A percentile compares a stretch with the other conserved stretches of the same genome.
These are phyloP conservation scores for Aureobasidium sp. DNA, from an alignment of 2,329 filamentous ascomycete genomes.

Conservation along the genomic window DNA sequence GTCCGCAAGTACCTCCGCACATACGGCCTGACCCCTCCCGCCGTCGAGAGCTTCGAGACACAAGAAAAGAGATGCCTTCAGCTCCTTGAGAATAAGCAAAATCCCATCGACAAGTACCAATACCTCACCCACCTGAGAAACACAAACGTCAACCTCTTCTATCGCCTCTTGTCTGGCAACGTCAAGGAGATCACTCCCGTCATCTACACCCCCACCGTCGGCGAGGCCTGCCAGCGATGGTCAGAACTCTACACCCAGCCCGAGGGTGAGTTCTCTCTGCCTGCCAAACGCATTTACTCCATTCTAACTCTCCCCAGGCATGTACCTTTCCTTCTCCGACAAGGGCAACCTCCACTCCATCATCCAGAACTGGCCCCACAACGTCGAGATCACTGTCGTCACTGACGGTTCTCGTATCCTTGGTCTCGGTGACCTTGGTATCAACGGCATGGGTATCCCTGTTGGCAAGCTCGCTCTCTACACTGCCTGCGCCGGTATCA, in stretches of 20 bases:
- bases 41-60: conserved; percentile 41
- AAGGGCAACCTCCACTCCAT: conserved; percentile 82
- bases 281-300: neutral
- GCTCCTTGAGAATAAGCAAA: conserved; percentile 62
- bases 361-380: conserved; percentile 86
- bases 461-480: conserved; percentile 95
- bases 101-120: conserved; percentile 72
- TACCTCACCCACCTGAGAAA: conserved; percentile 70
- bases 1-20: conserved; percentile 44
- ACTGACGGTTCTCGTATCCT: conserved; percentile 92
- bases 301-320: conserved; percentile 34
- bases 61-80: conserved; percentile 53
- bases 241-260: conserved; percentile 92
- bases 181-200: conserved; percentile 69
- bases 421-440: conserved; percentile 86
- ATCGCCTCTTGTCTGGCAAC: conserved; percentile 71
- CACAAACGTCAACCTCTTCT: conserved; percentile 74
- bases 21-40: conserved; percentile 45
- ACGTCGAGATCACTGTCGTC: conserved; percentile 92
- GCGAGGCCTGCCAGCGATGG: conserved; percentile 93
- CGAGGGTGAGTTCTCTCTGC: conserved; percentile 53
- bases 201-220: conserved; percentile 84
- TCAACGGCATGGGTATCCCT: conserved; percentile 96
- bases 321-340: conserved; percentile 95
- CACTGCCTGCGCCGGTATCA: conserved; percentile 89